These are phyloP conservation scores for Ramaria sp. DNA, from an alignment of 768 basidiomycete genomes.

Conservation along the genomic window DNA sequence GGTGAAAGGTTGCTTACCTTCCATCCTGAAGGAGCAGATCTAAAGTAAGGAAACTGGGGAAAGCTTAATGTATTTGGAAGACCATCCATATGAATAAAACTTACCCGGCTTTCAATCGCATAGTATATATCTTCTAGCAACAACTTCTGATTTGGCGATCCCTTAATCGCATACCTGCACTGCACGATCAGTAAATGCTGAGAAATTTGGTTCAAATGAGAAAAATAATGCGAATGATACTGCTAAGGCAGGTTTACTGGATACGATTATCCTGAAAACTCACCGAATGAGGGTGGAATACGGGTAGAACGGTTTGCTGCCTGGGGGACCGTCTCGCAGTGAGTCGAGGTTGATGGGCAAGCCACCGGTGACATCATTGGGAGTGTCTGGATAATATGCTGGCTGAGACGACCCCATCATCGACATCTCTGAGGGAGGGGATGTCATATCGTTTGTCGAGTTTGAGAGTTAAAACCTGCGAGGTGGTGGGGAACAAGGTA, in stretches of 20 bases:
- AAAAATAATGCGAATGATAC: slow-evolving; percentile 2
- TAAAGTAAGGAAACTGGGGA: slow-evolving; percentile 75
- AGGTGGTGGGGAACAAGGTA: neutral
- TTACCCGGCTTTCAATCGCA: slow-evolving; percentile 78
- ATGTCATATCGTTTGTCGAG: neutral
- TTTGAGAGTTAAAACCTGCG: neutral
- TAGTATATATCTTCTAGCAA: slow-evolving; percentile 87
- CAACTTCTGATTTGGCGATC: slow-evolving; percentile 77
- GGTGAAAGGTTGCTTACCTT: slow-evolving; percentile 45
- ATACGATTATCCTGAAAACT: slow-evolving; percentile 19
- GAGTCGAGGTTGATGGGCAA: slow-evolving; percentile 83
- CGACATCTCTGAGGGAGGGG: slow-evolving; percentile 5
- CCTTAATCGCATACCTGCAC: slow-evolving; percentile 79
- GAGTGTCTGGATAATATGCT: slow-evolving; percentile 64
- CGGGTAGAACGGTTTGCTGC: slow-evolving; percentile 84
- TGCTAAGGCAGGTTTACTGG: neutral
- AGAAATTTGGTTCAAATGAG: neutral
- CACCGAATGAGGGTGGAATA: slow-evolving; percentile 87
- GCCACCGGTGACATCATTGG: slow-evolving; percentile 72
- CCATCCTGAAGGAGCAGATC: slow-evolving; percentile 83
- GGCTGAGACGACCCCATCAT: slow-evolving; percentile 11
- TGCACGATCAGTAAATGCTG: slow-evolving; percentile 12
- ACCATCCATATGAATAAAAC: slow-evolving; percentile 19
- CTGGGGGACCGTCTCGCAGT: slow-evolving; percentile 75
- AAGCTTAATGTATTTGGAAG: slow-evolving; percentile 6